A percentile compares a stretch with the other conserved stretches of the same genome.
phyloP scores from a whole-genome alignment of 306 rosid genomes.

The Geum urbanum region DNA sequence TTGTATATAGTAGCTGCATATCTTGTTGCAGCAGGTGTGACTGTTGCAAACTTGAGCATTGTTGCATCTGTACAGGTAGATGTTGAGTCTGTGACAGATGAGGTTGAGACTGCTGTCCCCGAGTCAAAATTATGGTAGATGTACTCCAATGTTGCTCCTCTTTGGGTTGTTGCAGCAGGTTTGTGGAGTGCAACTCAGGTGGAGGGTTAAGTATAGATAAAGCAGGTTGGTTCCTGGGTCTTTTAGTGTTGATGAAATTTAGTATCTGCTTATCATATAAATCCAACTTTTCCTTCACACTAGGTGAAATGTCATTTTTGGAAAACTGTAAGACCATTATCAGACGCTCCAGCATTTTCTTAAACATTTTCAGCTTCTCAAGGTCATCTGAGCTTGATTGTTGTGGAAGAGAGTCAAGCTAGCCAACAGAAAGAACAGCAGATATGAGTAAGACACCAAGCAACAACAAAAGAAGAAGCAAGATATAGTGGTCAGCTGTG shows the following conservation, averaged over 20 bases:
- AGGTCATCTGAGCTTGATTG: slow-evolving; percentile 45
- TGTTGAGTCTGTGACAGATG: slow-evolving; percentile 61
- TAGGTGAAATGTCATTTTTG: slow-evolving; percentile 29
- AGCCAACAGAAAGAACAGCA: slow-evolving; percentile 21
- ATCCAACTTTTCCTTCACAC: slow-evolving; percentile 44
- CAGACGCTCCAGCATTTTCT: slow-evolving; percentile 42
- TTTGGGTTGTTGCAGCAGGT: too few relatives aligned
- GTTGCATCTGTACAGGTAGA: slow-evolving; percentile 74
- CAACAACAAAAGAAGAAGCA: too few relatives aligned
- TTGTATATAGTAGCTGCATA: slow-evolving; percentile 48
- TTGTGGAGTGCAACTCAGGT: too few relatives aligned
- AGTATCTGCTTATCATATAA: slow-evolving; percentile 51
- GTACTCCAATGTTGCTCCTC: too few relatives aligned
- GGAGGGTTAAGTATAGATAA: too few relatives aligned
- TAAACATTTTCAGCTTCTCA: slow-evolving; percentile 44
- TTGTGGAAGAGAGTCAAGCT: slow-evolving; percentile 60
- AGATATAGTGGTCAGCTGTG: background rate
- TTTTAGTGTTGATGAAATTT: background rate
- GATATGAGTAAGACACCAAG: background rate
- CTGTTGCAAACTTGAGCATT: slow-evolving; percentile 61
- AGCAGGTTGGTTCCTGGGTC: too few relatives aligned
- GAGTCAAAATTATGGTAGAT: slow-evolving; percentile 45
- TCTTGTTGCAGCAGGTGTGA: slow-evolving; percentile 42
- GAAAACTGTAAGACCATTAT: slow-evolving; percentile 40
- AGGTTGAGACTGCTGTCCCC: slow-evolving; percentile 59